Evolutionary conservation across 73 alveolate species (phyloP), one percentile per base, ranked within the genome.

Genomic region (Tetrahymena borealis): DNA sequence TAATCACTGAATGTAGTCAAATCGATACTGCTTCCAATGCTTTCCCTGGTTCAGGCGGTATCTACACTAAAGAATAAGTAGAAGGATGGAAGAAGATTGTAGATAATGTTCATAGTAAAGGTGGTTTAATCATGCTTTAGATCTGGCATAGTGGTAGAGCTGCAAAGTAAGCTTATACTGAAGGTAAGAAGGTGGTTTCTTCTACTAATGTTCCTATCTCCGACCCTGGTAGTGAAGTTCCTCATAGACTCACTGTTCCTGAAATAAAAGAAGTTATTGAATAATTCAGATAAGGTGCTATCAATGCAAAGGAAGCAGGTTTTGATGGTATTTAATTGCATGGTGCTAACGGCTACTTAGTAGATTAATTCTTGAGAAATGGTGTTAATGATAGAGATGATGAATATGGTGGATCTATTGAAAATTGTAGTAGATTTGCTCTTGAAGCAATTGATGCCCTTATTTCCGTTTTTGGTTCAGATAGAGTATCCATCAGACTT

Each of bases 311-410:
- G 91, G 96, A 91, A 85, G 99, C 99, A 1, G 99, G 99, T 36
- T 97, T 96, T 92, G 99, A 98, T 98, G 99, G 98, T 28, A 93
- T 98, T 32, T 96, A 97, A 95, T 36, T 98, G 20, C 98, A 95
- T 37, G 98, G 97, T 0, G 97, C 97, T 16, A 97, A 98, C 91
- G 98, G 97, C 39, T 97, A 96, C 33, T 38, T 97, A 91, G 91
- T 97, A 31, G 95, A 94, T 41, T 95, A 95, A 91, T 98, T 98
- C 93, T 91, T 97, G 85, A 94, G 95, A 39, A 94, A 96, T 18
- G 90, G 90, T 28, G 94, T 93, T 20, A 98, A 98, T 94, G 85
- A 94, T 32, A 97, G 99, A 91, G 91, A 93, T 39, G 99, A 98
- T 91, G 95, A 96, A 60, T 98, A 97, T 94, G 99, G 99, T 16